Evolutionary conservation across 805 yeast species (phyloP).

Genomic region (Yarrowia porcina): DNA sequence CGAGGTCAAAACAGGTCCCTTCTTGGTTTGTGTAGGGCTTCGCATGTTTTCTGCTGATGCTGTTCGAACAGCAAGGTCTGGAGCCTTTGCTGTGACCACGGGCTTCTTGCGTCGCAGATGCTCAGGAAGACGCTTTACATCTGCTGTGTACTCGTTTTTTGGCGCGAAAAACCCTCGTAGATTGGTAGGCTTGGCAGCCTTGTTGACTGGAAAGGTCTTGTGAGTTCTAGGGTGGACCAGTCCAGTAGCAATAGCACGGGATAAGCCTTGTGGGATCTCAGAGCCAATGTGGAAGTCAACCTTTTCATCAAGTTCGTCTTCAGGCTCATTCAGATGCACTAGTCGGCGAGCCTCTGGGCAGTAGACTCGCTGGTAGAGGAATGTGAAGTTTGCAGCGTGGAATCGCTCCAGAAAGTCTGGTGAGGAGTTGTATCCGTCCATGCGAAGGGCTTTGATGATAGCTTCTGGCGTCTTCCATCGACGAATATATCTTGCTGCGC

Average conservation of each 20-base stretch:
- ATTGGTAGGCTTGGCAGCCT: neutral
- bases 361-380: constrained; percentile 80
- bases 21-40: neutral
- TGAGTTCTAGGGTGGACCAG: constrained; percentile 18
- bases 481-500: constrained; percentile 62
- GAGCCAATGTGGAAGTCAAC: constrained; percentile 41
- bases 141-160: constrained; percentile 2
- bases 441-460: constrained; percentile 43
- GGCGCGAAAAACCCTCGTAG: constrained; percentile 9
- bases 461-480: constrained; percentile 52
- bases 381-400: constrained; percentile 68
- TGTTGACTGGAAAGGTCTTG: constrained; percentile 2
- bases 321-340: constrained; percentile 58
- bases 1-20: neutral
- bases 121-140: constrained; percentile 6
- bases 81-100: neutral
- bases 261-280: constrained; percentile 31
- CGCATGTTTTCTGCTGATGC: neutral
- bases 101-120: neutral
- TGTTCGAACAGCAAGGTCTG: neutral
- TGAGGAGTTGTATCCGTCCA: constrained; percentile 65
- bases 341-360: constrained; percentile 54
- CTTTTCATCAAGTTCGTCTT: constrained; percentile 35
- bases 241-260: constrained; percentile 7
- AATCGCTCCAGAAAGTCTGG: constrained; percentile 57